Evolutionary conservation across 805 yeast species (phyloP).

Genomic region (Monosporozyma solicola): DNA sequence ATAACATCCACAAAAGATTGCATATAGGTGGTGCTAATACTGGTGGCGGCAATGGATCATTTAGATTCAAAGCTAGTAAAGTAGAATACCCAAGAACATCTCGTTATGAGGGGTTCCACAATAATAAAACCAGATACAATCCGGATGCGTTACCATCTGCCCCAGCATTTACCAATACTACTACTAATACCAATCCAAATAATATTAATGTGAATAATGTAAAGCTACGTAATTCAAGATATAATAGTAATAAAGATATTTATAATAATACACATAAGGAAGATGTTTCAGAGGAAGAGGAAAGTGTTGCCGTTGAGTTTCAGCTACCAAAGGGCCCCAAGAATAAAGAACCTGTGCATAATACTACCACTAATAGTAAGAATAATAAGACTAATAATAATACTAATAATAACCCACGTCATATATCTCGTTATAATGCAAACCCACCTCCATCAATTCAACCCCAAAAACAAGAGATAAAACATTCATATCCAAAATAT

Average conservation of each 20-base stretch:
- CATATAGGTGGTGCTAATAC: neutral
- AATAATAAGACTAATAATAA: too few relatives aligned
- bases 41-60: neutral
- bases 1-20: slow-evolving; percentile 2
- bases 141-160: neutral
- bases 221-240: slow-evolving; percentile 1
- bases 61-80: neutral
- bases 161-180: neutral
- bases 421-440: neutral
- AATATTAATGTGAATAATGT: neutral
- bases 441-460: slow-evolving; percentile 3
- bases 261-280: neutral
- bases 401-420: neutral
- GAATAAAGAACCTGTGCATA: slow-evolving; percentile 2
- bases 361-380: too few relatives aligned
- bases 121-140: neutral
- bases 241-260: neutral
- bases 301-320: neutral
- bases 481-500: neutral
- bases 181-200: neutral
- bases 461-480: neutral
- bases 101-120: slow-evolving; percentile 3
- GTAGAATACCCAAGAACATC: neutral
- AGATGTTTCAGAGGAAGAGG: neutral
- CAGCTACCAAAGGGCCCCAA: slow-evolving; percentile 23